Evolutionary conservation across 202 grass and related monocot species (phyloP).

Genomic region (Musa balbisiana): DNA sequence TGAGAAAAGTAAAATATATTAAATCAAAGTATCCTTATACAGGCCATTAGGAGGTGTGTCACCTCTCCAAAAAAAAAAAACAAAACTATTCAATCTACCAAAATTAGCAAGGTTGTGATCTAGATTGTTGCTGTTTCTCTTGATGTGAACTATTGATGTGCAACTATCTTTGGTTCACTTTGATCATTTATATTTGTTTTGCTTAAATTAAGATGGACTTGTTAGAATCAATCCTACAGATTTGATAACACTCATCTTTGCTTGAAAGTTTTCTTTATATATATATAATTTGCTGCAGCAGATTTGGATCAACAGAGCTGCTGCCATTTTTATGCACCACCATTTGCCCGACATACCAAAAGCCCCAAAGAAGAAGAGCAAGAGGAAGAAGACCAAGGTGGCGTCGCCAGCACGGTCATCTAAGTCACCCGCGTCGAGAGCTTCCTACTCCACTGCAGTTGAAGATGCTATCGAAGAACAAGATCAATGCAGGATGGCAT

Average conservation of each 20-base stretch:
- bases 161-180: too few species aligned
- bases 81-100: too few species aligned
- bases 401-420: slow-evolving; percentile 32
- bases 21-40: too few species aligned
- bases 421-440: background rate
- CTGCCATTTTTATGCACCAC: slow-evolving; percentile 21
- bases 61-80: too few species aligned
- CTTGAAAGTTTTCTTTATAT: background rate
- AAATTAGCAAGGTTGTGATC: too few species aligned
- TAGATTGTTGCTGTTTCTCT: too few species aligned
- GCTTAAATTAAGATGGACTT: too few species aligned
- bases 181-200: too few species aligned
- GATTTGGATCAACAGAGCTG: slow-evolving; percentile 42
- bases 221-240: too few species aligned
- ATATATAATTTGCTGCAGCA: slow-evolving; percentile 13
- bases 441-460: slow-evolving; percentile 24
- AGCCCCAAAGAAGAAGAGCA: slow-evolving; percentile 26
- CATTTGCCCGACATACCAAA: slow-evolving; percentile 39
- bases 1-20: too few species aligned
- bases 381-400: background rate
- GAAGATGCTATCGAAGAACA: slow-evolving; percentile 17
- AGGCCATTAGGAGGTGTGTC: too few species aligned
- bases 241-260: background rate
- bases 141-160: too few species aligned
- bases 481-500: background rate